phyloP scores from a whole-genome alignment of 345 rosid species.

The Luvunga scandens region DNA sequence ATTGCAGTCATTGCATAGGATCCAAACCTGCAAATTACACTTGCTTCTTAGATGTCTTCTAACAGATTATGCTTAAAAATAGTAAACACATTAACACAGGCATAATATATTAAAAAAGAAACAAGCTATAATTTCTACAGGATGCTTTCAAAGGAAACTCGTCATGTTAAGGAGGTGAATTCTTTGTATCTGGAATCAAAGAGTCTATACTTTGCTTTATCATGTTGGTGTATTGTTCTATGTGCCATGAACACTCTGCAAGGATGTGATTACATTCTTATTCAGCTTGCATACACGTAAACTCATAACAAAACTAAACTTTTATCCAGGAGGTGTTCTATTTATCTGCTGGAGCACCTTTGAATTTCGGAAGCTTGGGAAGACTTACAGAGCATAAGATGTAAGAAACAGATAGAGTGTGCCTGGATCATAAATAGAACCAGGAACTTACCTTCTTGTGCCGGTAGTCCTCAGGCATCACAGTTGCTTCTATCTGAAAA shows the following conservation, averaged over 20 bases:
- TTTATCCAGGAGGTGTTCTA: neutral
- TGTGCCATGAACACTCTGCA: neutral
- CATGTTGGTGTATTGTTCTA: neutral
- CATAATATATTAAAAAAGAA: neutral
- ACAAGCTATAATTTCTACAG: neutral
- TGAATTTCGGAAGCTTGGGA: neutral
- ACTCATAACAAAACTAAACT: neutral
- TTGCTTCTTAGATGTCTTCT: slow-evolving; percentile 1
- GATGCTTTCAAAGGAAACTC: neutral
- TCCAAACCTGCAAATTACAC: slow-evolving; percentile 72
- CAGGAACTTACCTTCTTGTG: slow-evolving; percentile 60
- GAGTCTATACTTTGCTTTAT: neutral
- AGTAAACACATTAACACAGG: neutral
- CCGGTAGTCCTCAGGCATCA: slow-evolving; percentile 89
- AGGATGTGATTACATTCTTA: neutral
- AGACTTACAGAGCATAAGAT: neutral
- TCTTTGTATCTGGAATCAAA: neutral
- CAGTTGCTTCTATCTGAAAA: slow-evolving; percentile 71
- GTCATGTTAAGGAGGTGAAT: neutral
- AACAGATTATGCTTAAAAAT: neutral
- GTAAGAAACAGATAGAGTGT: neutral
- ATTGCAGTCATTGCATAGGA: slow-evolving; percentile 94
- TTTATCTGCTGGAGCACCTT: neutral
- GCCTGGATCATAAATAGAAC: neutral
- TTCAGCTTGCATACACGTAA: neutral